Evolutionary conservation across 1,139 yeast genomes (phyloP), one percentile per base, ranked within the genome.

Genomic region (Taphrina communis): DNA sequence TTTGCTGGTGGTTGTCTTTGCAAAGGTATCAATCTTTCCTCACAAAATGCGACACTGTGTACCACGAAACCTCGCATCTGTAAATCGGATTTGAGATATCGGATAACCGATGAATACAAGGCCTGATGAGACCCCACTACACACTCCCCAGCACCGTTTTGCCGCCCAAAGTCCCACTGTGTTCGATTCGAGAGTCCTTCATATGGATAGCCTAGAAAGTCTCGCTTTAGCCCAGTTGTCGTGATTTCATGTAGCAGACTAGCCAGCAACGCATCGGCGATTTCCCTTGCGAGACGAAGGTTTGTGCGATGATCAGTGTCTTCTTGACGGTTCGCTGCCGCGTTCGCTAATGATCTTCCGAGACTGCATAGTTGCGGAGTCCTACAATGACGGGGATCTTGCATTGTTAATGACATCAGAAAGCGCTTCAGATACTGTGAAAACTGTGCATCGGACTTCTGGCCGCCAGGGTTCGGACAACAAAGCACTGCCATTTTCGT

Each of bases 201-300:
- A 17, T 56, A 56, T 9, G 60, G 50, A 36, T 39, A 56, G 38
- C 60, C 60, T 9, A 56, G 46, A 41, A 25, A 56, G 60, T 56
- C 60, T 17, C 8, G 12, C 50, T 39, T 5, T 4, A n/a, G 38
- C 9, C 60, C 60, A 21, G 39, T 17, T 8, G 41, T 56, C 36
- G n/a, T 31, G 50, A 56, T 39, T 31, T 56, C 60, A 19, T 63
- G 17, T 21, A 44, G 9, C 31, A 59, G 25, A n/a, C 61, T 59
- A 14, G 12, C 35, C 35, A 59, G 42, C 56, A 46, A 31, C 3
- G 38, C 17, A 21, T 31, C 19, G 2, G 56, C 53, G 19, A 59
- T 17, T 5, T 21, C 9, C 17, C 48, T 44, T n/a, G 48, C 48
- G 8, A 25, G 31, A 4, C 4, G 31, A 2, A 25, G 31, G 4